phyloP scores from a whole-genome alignment of 2,329 filamentous ascomycete species.

The Aspergillus floridensis region DNA sequence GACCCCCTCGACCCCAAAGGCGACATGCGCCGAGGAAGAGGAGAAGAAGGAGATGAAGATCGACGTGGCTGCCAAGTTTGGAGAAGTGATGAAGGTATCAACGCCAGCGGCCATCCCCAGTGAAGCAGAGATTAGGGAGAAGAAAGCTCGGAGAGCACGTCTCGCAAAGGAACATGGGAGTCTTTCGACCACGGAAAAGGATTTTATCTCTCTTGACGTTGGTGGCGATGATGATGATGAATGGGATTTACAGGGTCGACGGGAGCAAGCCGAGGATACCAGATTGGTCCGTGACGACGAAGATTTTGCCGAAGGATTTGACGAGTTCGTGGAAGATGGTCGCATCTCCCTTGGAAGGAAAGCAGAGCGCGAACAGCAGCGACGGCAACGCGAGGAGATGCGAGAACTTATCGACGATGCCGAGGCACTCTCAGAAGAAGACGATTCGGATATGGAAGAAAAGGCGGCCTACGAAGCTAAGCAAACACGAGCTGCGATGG shows the following conservation, averaged over 20 bases:
- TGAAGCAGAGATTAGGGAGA: constrained; percentile 81
- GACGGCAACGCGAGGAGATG: constrained; percentile 71
- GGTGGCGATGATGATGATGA: constrained; percentile 40
- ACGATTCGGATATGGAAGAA: constrained; percentile 61
- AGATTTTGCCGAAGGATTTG: constrained; percentile 88
- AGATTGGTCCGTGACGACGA: constrained; percentile 83
- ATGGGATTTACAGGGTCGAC: constrained; percentile 50
- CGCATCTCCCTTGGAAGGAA: constrained; percentile 73
- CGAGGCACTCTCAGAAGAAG: constrained; percentile 63
- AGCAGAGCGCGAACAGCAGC: constrained; percentile 69
- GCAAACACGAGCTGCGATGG: constrained; percentile 84
- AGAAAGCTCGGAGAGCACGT: constrained; percentile 83
- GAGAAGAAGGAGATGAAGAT: constrained; percentile 54
- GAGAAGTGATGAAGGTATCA: constrained; percentile 37
- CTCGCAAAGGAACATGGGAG: constrained; percentile 64
- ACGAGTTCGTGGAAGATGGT: constrained; percentile 85
- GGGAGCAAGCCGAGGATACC: constrained; percentile 67
- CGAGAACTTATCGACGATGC: constrained; percentile 77
- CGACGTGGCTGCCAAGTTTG: constrained; percentile 50
- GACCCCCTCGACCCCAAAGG: constrained; percentile 76
- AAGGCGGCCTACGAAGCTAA: constrained; percentile 82
- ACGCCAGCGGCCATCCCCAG: constrained; percentile 63
- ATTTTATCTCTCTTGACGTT: constrained; percentile 45
- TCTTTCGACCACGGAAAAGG: constrained; percentile 59
- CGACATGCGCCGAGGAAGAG: constrained; percentile 27